phyloP scores from a whole-genome alignment of 176 grass and related monocot species.

The Oryza nivara region DNA sequence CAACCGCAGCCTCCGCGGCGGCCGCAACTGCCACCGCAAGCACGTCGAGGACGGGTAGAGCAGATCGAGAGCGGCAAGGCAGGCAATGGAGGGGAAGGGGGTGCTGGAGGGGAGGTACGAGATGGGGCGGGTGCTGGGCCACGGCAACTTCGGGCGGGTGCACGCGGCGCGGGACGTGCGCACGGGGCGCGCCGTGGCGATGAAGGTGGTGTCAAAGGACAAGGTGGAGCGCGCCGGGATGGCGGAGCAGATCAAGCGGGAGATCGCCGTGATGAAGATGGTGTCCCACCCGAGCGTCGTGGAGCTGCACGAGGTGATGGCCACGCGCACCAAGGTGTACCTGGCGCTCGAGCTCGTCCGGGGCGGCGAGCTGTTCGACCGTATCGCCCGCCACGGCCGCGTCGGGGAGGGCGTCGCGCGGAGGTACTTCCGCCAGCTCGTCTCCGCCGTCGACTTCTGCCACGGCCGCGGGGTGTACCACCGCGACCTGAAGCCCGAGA shows the following conservation, averaged over 20 bases:
- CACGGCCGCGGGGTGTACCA: constrained; percentile 56
- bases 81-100: constrained; percentile 27
- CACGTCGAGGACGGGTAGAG: constrained; percentile 72
- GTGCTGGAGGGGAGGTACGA: constrained; percentile 57
- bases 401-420: constrained; percentile 48
- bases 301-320: constrained; percentile 67
- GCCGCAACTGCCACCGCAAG: constrained; percentile 72
- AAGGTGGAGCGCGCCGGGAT: constrained; percentile 56
- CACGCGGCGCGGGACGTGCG: constrained; percentile 53
- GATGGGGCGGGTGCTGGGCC: constrained; percentile 57
- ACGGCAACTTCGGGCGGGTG: constrained; percentile 54
- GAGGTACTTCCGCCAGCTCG: constrained; percentile 53
- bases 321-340: constrained; percentile 54
- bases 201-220: constrained; percentile 66
- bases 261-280: constrained; percentile 62
- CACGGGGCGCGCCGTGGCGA: constrained; percentile 43
- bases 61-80: neutral
- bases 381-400: constrained; percentile 48
- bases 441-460: constrained; percentile 65
- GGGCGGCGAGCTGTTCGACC: constrained; percentile 89
- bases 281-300: constrained; percentile 63
- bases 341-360: constrained; percentile 76
- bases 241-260: constrained; percentile 65
- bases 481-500: constrained; percentile 64
- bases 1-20: constrained; percentile 47